A percentile compares a stretch with the other conserved stretches of the same genome.
Conservation (phyloP, 1,284 basidiomycete species). For the Rhizopogon hawkerae region DNA sequence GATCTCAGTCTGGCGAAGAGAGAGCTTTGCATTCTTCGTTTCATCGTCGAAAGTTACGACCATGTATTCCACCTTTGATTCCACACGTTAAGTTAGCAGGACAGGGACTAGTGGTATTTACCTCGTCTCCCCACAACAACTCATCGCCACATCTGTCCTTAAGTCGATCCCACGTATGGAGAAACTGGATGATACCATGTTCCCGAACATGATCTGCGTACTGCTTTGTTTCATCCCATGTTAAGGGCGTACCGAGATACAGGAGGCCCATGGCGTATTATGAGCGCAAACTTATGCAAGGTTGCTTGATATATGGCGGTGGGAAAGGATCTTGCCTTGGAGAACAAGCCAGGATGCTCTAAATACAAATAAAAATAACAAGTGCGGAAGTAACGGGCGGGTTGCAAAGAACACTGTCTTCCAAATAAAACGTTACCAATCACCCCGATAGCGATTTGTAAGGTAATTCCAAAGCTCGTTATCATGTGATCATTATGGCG, state of each 20-base stretch:
- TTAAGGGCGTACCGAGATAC: slow-evolving; percentile 88
- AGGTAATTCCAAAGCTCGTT: not conserved
- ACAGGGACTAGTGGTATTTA: slow-evolving; percentile 26
- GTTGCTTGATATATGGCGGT: slow-evolving; percentile 1
- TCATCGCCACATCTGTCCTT: slow-evolving; percentile 91
- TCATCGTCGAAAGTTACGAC: slow-evolving; percentile 82
- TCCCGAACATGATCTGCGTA: slow-evolving; percentile 85
- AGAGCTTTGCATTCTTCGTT: slow-evolving; percentile 76
- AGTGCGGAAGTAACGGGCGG: not conserved
- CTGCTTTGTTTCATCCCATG: slow-evolving; percentile 86
- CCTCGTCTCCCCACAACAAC: slow-evolving; percentile 99
- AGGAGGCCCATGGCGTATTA: slow-evolving; percentile 76
- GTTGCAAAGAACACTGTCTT: not conserved
- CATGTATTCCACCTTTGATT: slow-evolving; percentile 86
- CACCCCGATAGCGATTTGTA: slow-evolving; percentile 6
- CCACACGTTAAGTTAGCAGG: not conserved
- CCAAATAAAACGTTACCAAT: not conserved
- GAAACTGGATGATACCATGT: slow-evolving; percentile 94
- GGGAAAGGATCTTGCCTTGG: not conserved
- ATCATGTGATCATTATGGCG: not conserved
- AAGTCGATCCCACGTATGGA: slow-evolving; percentile 86
- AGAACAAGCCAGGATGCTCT: not conserved
- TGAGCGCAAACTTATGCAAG: slow-evolving; percentile 11
- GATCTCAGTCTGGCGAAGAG: slow-evolving; percentile 91
- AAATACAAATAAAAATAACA: not conserved